A percentile compares a stretch with the other conserved stretches of the same genome.
Evolutionary conservation across 306 rosid genomes (phyloP).

Genomic region (Heteromeles arbutifolia): DNA sequence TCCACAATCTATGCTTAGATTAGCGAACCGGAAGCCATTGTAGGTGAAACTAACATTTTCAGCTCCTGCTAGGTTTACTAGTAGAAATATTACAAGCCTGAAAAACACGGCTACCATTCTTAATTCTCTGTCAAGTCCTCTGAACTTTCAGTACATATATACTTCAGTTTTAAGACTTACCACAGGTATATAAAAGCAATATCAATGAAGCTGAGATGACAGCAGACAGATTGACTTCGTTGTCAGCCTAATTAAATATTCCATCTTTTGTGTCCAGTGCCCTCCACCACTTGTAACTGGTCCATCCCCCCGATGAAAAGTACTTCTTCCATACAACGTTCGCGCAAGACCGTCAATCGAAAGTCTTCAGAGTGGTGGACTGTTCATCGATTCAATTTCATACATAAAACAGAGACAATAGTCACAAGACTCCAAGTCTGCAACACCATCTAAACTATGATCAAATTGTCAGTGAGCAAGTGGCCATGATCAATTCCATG

Average conservation of each 20-base stretch:
- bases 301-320: not conserved
- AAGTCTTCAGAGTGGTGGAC: not conserved
- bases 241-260: not conserved
- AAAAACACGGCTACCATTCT: not conserved
- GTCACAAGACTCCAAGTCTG: not conserved
- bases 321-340: not conserved
- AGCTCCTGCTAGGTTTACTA: not conserved
- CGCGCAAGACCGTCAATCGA: not conserved
- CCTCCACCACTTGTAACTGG: not conserved
- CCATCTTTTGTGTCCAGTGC: not conserved
- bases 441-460: not conserved
- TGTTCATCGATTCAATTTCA: not conserved
- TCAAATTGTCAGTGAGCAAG: not conserved
- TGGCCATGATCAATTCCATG: not conserved
- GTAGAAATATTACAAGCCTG: not conserved
- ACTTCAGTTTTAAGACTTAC: not conserved
- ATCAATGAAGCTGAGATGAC: not conserved
- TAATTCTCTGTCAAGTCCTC: not conserved
- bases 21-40: conserved; percentile 37
- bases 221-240: not conserved
- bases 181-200: not conserved
- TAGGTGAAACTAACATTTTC: conserved; percentile 33
- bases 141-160: not conserved
- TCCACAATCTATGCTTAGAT: conserved; percentile 28
- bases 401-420: too few relatives aligned